phyloP scores from a whole-genome alignment of 169 alveolate genomes.

The Blepharisma undulans region DNA sequence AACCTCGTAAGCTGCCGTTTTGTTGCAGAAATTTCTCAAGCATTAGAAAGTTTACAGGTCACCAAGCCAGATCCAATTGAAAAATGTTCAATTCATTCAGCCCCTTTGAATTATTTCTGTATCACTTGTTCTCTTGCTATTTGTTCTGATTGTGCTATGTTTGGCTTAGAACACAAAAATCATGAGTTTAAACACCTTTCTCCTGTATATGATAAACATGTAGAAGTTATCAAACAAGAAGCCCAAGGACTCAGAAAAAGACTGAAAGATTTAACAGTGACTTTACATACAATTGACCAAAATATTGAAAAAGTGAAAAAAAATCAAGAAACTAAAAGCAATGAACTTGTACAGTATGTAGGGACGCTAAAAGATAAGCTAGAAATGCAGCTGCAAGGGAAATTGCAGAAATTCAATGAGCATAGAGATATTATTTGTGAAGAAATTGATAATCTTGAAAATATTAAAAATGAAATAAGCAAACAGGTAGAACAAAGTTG shows the following conservation, averaged over 20 bases:
- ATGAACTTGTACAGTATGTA: too few relatives aligned
- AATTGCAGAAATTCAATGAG: conserved; percentile 26
- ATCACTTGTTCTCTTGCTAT: conserved; percentile 77
- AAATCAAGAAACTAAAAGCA: conserved; percentile 69
- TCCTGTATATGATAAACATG: conserved; percentile 65
- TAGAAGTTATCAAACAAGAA: conserved; percentile 66
- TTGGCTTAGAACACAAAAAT: conserved; percentile 78
- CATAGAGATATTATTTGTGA: conserved; percentile 41
- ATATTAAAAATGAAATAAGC: conserved; percentile 58
- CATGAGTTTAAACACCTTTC: conserved; percentile 81
- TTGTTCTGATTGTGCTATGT: conserved; percentile 89
- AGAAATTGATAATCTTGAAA: conserved; percentile 47
- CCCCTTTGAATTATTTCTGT: conserved; percentile 77
- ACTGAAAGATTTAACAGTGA: conserved; percentile 43
- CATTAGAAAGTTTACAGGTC: background rate
- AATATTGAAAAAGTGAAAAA: conserved; percentile 68
- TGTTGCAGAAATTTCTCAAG: conserved; percentile 54
- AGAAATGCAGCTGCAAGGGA: too few relatives aligned
- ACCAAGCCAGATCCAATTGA: conserved; percentile 24
- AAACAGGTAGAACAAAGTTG: conserved; percentile 54
- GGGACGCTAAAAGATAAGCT: conserved; percentile 51
- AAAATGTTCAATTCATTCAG: conserved; percentile 66
- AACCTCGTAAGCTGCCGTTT: conserved; percentile 80
- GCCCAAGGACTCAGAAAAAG: conserved; percentile 59
- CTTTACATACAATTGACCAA: conserved; percentile 43